Base-by-base conservation (phyloP, 768 basidiomycete genomes). In the Lanmaoa pseudosensibilis region DNA sequence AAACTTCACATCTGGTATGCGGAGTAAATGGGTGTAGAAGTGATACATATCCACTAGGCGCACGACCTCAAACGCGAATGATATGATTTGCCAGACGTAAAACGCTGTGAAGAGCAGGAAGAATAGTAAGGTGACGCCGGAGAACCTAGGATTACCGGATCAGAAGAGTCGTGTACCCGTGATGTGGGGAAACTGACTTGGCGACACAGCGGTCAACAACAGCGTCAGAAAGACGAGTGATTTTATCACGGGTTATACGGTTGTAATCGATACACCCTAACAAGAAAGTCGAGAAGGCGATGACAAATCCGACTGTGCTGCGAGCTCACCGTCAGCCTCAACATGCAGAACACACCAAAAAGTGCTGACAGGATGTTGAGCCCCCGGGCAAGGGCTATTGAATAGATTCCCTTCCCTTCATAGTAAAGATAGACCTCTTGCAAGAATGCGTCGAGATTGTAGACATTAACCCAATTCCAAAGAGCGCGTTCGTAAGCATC, bases 401-500 rank as follows among this genome's bases (percentile, higher is more conserved):
- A 94, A 69, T 90, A 98, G 36, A 98, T 88, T 2, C 97, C 97
- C 69, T 97, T 97, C 25, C 95, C 94, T 68, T 92, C 89, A 69
- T 99, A 99, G 72, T 98, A 99, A 44, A 81, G 80, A 72, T 99
- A 98, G 38, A 92, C 92, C 60, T 98, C 94, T 73, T 96, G 92
- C 30, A 99, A 74, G 72, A 95, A 99, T 9, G 86, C 87, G 66
- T 99, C 97, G 38, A 99, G 80, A 69, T 99, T 98, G 69, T 94
- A 93, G 13, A 98, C 94, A 69, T 99, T 99, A 56, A 98, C 94
- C 97, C 97, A 99, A 55, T 91, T 90, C 97, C 97, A 99, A 46
- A 98, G 73, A 1, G 97, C 97, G 56, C 86, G 87, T 71, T 99
- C 94, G 66, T 91, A 87, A 13, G 85, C 84, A 65, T 94, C 89